Evolutionary conservation across 305 asterid genomes (phyloP).

Genomic region (Fraxinus xanthoxyloides): DNA sequence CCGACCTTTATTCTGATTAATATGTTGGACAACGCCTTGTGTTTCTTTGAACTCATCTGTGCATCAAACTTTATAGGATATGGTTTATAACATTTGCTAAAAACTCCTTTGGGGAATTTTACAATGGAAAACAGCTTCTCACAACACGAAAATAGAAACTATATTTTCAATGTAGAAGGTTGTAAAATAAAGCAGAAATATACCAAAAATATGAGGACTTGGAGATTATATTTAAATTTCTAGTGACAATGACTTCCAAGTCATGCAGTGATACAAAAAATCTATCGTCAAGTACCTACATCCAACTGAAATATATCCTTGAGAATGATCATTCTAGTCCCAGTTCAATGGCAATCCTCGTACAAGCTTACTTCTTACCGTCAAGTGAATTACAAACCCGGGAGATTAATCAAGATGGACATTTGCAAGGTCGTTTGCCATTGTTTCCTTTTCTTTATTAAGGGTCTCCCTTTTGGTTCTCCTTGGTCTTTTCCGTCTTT

Average conservation of each 20-base stretch:
- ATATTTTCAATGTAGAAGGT: too few species aligned
- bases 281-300: neutral
- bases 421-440: slow-evolving; percentile 29
- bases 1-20: neutral
- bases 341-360: neutral
- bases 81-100: neutral
- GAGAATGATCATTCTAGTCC: neutral
- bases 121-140: neutral
- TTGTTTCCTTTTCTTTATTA: slow-evolving; percentile 22
- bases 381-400: slow-evolving; percentile 1
- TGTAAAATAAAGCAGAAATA: too few species aligned
- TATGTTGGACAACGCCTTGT: neutral
- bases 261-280: neutral
- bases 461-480: slow-evolving; percentile 29
- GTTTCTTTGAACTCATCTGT: neutral
- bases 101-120: neutral
- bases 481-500: slow-evolving; percentile 41
- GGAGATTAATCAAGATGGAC: slow-evolving; percentile 33
- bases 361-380: slow-evolving; percentile 14
- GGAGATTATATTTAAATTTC: neutral
- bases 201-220: neutral
- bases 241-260: neutral
- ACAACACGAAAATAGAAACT: neutral
- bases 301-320: neutral
- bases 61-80: neutral